phyloP scores from a whole-genome alignment of 306 rosid genomes.

The Medicago ruthenica region DNA sequence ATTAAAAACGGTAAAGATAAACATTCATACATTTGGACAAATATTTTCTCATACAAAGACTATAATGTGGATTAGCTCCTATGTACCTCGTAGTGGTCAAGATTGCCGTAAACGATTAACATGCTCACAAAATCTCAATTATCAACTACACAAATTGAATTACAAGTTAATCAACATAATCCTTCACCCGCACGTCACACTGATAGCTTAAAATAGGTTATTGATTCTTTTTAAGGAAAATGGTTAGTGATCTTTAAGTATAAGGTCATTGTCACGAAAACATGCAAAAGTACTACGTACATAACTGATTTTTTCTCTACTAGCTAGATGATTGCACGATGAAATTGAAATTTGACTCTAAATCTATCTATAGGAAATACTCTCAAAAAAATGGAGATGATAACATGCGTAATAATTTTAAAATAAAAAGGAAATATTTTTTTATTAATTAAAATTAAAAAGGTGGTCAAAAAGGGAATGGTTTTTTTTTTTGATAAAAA shows the following conservation, averaged over 20 bases:
- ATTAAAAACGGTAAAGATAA: conserved; percentile 28
- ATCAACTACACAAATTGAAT: conserved; percentile 27
- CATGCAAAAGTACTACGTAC: conserved; percentile 11
- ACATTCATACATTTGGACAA: conserved; percentile 24
- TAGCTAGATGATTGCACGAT: neutral
- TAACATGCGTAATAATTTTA: too few relatives aligned
- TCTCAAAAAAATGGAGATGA: too few relatives aligned
- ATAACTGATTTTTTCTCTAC: conserved; percentile 12
- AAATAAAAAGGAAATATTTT: too few relatives aligned
- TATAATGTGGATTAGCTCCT: conserved; percentile 1
- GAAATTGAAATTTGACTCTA: conserved; percentile 12
- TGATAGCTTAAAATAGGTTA: conserved; percentile 13
- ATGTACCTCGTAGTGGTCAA: conserved; percentile 23
- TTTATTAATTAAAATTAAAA: neutral
- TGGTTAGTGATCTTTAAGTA: conserved; percentile 32
- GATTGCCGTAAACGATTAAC: conserved; percentile 45
- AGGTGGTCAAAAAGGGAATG: conserved; percentile 33
- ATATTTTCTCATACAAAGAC: conserved; percentile 2
- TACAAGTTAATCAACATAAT: conserved; percentile 36
- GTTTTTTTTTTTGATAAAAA: neutral
- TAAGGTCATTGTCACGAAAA: conserved; percentile 41
- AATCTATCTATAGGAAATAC: neutral
- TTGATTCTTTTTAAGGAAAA: conserved; percentile 5
- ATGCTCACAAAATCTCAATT: conserved; percentile 9
- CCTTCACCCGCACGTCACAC: conserved; percentile 46